A percentile compares a stretch with the other conserved stretches of the same genome.
Evolutionary conservation across 2,329 filamentous ascomycete species (phyloP).

Genomic region (Zasmidium citrigriseum): DNA sequence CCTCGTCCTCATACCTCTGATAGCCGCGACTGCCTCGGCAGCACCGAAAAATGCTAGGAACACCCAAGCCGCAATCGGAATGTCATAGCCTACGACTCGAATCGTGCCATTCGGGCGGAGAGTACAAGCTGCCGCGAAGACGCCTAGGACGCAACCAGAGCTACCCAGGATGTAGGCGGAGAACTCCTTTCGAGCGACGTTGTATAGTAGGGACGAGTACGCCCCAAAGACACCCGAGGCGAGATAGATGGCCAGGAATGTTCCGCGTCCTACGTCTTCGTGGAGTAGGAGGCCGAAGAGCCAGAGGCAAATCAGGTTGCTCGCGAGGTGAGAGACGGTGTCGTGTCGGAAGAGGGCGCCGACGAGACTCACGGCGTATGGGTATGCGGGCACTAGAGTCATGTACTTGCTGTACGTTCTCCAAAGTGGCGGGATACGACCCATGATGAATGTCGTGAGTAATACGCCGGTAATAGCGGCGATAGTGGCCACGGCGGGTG

Average conservation of each 20-base stretch:
- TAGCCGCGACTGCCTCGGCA: conserved; percentile 27
- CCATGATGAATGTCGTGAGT: conserved; percentile 56
- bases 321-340: conserved; percentile 57
- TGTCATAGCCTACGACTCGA: conserved; percentile 30
- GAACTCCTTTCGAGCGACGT: conserved; percentile 47
- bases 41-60: conserved; percentile 40
- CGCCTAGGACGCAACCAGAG: conserved; percentile 64
- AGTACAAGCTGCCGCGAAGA: conserved; percentile 59
- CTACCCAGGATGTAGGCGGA: conserved; percentile 63
- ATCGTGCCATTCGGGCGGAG: conserved; percentile 36
- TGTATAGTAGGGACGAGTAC: conserved; percentile 56
- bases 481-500: conserved; percentile 66
- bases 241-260: conserved; percentile 69
- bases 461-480: conserved; percentile 63
- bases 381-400: conserved; percentile 64
- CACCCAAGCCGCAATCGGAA: conserved; percentile 37
- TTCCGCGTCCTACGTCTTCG: conserved; percentile 68
- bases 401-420: conserved; percentile 68
- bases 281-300: conserved; percentile 68
- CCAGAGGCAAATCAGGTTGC: conserved; percentile 68
- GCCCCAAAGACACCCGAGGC: conserved; percentile 60
- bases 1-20: conserved; percentile 24
- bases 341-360: conserved; percentile 72
- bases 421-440: conserved; percentile 68
- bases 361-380: conserved; percentile 62